Percentiles rank a stretch among this genome's conserved stretches.
phyloP scores from a whole-genome alignment of 106 monocot species.

The Phalaenopsis aphrodite region DNA sequence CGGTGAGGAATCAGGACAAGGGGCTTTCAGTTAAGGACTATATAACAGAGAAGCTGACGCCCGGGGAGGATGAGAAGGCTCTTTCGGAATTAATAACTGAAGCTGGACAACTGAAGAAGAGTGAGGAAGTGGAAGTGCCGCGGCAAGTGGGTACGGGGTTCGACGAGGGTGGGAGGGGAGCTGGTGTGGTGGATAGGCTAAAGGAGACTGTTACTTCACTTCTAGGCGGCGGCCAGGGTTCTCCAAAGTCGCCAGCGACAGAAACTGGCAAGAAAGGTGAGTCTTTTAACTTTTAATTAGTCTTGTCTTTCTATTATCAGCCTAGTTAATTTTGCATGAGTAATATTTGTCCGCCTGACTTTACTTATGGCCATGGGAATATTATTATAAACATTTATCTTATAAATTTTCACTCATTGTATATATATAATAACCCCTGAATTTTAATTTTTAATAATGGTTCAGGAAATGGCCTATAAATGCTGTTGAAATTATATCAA shows the following conservation, averaged over 20 bases:
- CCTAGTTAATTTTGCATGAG: too few relatives aligned
- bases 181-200: slow-evolving; percentile 26
- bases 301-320: too few relatives aligned
- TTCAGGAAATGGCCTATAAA: too few relatives aligned
- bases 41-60: slow-evolving; percentile 39
- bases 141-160: background rate
- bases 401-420: too few relatives aligned
- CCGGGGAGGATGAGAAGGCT: slow-evolving; percentile 46
- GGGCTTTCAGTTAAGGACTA: slow-evolving; percentile 30
- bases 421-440: too few relatives aligned
- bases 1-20: slow-evolving; percentile 2
- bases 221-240: slow-evolving; percentile 7
- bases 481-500: too few relatives aligned
- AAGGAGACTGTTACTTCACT: slow-evolving; percentile 25
- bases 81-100: slow-evolving; percentile 45
- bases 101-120: slow-evolving; percentile 17
- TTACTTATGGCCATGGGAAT: too few relatives aligned
- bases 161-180: slow-evolving; percentile 2
- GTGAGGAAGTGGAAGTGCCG: background rate
- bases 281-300: too few relatives aligned
- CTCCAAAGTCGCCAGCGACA: background rate
- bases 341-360: too few relatives aligned
- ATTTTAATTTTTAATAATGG: too few relatives aligned
- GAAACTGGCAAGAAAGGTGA: too few relatives aligned
- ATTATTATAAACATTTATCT: too few relatives aligned